Percentiles rank a stretch among this genome's conserved stretches.
Evolutionary conservation across 1,284 basidiomycete species (phyloP).

Genomic region (Golubevia sp.): DNA sequence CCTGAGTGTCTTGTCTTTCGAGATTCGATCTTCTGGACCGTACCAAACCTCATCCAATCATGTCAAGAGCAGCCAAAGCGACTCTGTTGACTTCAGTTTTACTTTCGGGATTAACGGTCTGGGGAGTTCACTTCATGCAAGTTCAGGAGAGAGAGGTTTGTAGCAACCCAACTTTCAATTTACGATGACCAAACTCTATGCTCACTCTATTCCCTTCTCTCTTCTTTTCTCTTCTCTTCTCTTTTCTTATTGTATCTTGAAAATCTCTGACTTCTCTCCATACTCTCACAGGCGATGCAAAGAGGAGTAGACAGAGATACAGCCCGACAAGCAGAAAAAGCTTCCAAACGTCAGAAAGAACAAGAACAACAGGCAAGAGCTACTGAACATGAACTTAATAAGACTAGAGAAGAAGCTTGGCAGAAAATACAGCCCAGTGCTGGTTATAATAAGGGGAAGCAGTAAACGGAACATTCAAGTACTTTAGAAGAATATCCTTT

Average conservation of each 20-base stretch:
- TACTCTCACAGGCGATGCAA: constrained; percentile 38
- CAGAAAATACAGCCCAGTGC: constrained; percentile 45
- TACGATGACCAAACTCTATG: not conserved
- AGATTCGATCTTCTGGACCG: too few species aligned
- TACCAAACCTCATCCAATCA: too few species aligned
- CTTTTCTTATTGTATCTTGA: not conserved
- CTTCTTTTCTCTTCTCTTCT: not conserved
- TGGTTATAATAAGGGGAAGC: constrained; percentile 1
- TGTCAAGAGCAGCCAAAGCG: constrained; percentile 77
- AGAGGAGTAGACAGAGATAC: constrained; percentile 53
- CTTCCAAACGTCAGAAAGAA: constrained; percentile 15
- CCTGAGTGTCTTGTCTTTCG: too few species aligned
- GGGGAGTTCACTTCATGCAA: constrained; percentile 90
- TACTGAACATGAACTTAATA: constrained; percentile 36
- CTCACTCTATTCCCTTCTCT: not conserved
- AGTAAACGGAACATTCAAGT: constrained; percentile 5
- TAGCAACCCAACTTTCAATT: not conserved
- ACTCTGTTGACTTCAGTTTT: constrained; percentile 75
- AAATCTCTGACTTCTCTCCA: not conserved
- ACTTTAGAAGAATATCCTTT: constrained; percentile 1
- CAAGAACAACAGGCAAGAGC: constrained; percentile 7
- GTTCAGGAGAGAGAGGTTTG: constrained; percentile 78
- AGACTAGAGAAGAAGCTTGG: constrained; percentile 35
- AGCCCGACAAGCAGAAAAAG: constrained; percentile 41
- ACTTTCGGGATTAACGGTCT: constrained; percentile 76